phyloP scores from a whole-genome alignment of 352 stramenopile species.

The Pythium coloratum region DNA sequence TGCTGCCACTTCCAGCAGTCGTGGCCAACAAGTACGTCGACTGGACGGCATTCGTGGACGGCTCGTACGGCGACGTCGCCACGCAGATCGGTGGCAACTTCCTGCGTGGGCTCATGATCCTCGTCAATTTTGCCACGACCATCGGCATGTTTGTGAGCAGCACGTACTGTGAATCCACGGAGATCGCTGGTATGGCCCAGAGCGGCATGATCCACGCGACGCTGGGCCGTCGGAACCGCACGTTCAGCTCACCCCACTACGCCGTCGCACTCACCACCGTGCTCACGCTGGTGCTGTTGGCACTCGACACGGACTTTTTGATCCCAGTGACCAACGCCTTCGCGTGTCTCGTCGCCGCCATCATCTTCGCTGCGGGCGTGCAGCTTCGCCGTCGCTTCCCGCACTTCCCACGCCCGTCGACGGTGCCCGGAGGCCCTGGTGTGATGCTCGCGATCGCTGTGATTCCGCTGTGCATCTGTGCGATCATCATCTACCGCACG shows the following conservation, averaged over 20 bases:
- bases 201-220: constrained; percentile 69
- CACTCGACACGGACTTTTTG: constrained; percentile 49
- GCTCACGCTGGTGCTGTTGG: constrained; percentile 30
- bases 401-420: constrained; percentile 45
- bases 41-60: constrained; percentile 28
- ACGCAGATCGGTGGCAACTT: constrained; percentile 56
- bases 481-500: neutral
- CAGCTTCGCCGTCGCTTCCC: constrained; percentile 64
- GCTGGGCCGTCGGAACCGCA: constrained; percentile 47
- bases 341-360: constrained; percentile 64
- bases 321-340: constrained; percentile 86
- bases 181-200: constrained; percentile 73
- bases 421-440: constrained; percentile 27
- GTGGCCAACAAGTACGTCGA: constrained; percentile 19
- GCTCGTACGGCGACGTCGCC: constrained; percentile 10
- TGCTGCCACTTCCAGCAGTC: constrained; percentile 70
- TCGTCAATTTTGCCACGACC: constrained; percentile 76
- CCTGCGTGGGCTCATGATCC: constrained; percentile 77
- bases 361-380: constrained; percentile 86
- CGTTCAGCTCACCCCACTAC: constrained; percentile 30
- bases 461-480: constrained; percentile 12
- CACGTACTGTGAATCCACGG: constrained; percentile 86
- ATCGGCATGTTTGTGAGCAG: constrained; percentile 89
- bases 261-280: constrained; percentile 25
- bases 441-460: constrained; percentile 23